phyloP scores from a whole-genome alignment of 2,329 filamentous ascomycete species.

The Diaporthe amygdali region DNA sequence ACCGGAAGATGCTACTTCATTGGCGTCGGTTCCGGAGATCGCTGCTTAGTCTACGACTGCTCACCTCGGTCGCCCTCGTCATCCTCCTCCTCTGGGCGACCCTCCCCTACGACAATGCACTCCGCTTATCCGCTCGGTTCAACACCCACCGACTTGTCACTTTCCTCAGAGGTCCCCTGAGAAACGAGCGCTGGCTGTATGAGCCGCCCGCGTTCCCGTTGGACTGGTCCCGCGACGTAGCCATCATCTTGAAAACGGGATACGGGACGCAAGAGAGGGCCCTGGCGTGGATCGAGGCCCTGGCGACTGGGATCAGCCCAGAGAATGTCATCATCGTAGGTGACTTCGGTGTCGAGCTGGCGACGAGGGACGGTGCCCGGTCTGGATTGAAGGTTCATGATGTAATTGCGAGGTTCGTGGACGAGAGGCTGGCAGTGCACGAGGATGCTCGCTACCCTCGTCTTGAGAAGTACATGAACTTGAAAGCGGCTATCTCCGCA shows the following conservation, averaged over 20 bases:
- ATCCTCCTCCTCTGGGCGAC: slow-evolving; percentile 28
- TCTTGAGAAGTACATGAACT: slow-evolving; percentile 45
- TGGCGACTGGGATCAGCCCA: slow-evolving; percentile 39
- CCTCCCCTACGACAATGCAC: slow-evolving; percentile 35
- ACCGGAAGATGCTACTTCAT: not conserved
- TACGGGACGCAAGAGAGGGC: slow-evolving; percentile 59
- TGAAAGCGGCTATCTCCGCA: slow-evolving; percentile 44
- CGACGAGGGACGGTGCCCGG: slow-evolving; percentile 30
- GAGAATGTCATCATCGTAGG: slow-evolving; percentile 53
- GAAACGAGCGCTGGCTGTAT: slow-evolving; percentile 48
- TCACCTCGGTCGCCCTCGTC: not conserved
- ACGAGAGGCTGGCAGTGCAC: slow-evolving; percentile 37
- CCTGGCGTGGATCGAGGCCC: slow-evolving; percentile 50
- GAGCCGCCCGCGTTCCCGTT: slow-evolving; percentile 44
- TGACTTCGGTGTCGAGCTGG: slow-evolving; percentile 50
- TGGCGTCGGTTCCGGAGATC: slow-evolving; percentile 17
- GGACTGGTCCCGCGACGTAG: slow-evolving; percentile 51
- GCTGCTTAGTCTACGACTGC: slow-evolving; percentile 5
- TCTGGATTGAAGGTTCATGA: slow-evolving; percentile 41
- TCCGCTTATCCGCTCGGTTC: slow-evolving; percentile 33
- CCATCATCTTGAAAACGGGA: slow-evolving; percentile 61
- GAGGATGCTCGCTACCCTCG: slow-evolving; percentile 35
- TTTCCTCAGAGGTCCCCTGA: slow-evolving; percentile 33
- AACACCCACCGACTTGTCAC: slow-evolving; percentile 31
- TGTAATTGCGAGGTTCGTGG: slow-evolving; percentile 39